phyloP scores from a whole-genome alignment of 805 yeast genomes.

The Sugiyamaella chiloensis region DNA sequence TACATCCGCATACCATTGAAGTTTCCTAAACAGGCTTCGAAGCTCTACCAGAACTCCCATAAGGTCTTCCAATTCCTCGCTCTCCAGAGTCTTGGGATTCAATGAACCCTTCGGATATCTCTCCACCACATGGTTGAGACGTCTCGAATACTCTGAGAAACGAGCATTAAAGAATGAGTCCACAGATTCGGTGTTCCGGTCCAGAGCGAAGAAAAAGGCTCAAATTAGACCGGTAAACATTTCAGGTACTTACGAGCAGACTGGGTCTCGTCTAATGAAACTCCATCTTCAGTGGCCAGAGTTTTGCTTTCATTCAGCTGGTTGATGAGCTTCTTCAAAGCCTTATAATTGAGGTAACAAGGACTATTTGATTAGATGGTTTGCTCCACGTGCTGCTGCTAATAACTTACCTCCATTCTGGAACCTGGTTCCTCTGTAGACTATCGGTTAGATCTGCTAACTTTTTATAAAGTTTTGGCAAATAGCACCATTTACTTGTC shows the following conservation, averaged over 20 bases:
- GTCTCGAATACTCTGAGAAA: constrained; percentile 67
- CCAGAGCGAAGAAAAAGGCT: constrained; percentile 72
- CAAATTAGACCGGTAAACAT: constrained; percentile 32
- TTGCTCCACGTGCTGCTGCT: background rate
- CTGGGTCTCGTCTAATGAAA: constrained; percentile 26
- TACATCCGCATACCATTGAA: constrained; percentile 92
- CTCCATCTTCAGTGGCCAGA: background rate
- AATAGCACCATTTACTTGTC: no score
- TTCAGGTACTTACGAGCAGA: constrained; percentile 33
- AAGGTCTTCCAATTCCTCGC: constrained; percentile 60
- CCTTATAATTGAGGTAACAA: constrained; percentile 81
- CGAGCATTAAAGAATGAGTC: constrained; percentile 74
- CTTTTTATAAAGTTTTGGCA: no score
- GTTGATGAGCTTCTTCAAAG: constrained; percentile 75
- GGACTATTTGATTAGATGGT: constrained; percentile 32
- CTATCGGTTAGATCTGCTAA: no score
- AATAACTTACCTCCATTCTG: constrained; percentile 69
- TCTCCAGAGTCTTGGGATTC: constrained; percentile 35
- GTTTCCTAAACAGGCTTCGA: constrained; percentile 69
- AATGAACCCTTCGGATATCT: constrained; percentile 30
- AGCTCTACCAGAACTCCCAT: constrained; percentile 69
- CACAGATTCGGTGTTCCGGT: constrained; percentile 76
- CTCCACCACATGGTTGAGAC: constrained; percentile 46
- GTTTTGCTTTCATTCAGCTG: constrained; percentile 41
- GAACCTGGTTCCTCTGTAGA: constrained; percentile 79